Evolutionary conservation across 257 asterid species (phyloP).

Genomic region (Ilex aquifolium): DNA sequence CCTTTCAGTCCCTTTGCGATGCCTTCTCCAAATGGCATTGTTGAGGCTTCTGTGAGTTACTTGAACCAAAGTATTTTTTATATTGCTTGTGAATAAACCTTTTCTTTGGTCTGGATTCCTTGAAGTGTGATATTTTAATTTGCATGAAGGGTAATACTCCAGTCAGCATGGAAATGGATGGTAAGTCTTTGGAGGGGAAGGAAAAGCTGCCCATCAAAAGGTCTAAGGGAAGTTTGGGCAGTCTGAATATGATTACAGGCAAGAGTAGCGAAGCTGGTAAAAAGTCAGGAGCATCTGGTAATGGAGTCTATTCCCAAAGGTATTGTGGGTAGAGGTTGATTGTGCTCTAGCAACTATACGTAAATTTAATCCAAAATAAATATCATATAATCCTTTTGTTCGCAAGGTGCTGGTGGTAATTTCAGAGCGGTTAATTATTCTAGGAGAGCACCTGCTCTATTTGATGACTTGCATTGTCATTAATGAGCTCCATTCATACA

Average conservation of each 20-base stretch:
- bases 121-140: not conserved
- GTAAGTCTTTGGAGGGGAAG: constrained; percentile 69
- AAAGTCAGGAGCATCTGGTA: constrained; percentile 58
- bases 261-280: constrained; percentile 61
- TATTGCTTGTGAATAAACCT: no score
- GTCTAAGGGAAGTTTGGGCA: constrained; percentile 84
- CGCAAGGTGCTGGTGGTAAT: no score
- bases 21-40: constrained; percentile 83
- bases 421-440: no score
- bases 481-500: no score
- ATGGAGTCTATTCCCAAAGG: constrained; percentile 52
- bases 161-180: constrained; percentile 61
- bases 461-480: no score
- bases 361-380: no score
- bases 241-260: constrained; percentile 77
- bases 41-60: constrained; percentile 74
- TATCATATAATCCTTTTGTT: no score
- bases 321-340: constrained; percentile 10
- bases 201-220: constrained; percentile 89
- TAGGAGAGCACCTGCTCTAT: no score
- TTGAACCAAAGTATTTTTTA: no score
- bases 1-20: constrained; percentile 88
- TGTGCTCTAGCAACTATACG: no score
- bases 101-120: no score
- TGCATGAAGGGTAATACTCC: constrained; percentile 51